Evolutionary conservation across 768 basidiomycete species (phyloP), one percentile per base, ranked within the genome.

Genomic region (Neoboletus brunneissimus): DNA sequence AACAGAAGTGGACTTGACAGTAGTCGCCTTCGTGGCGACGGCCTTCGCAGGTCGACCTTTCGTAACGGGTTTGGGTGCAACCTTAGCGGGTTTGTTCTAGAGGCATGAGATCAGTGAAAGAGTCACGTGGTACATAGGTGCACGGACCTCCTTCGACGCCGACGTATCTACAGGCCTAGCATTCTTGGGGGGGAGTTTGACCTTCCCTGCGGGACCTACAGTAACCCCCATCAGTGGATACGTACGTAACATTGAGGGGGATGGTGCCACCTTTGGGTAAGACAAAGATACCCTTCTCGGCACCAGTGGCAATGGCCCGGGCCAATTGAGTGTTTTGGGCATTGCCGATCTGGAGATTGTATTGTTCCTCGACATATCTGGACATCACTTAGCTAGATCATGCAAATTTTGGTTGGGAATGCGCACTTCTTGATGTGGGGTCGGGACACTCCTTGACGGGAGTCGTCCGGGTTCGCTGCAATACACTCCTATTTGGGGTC

Each of bases 391-490:
- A 68, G 59, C 61, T 55, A 48, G 54, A 58, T 56, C 54, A 48
- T 29, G 35, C 50, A 48, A 22, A 25, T 47, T 58, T 54, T 53
- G 59, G 34, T 27, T 42, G 40, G 43, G 53, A 47, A 64, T 56
- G 78, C 81, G 64, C 60, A 95, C 89, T 91, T 96, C 85, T 97
- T 97, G 77, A 97, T 94, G 66, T 87, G 83, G 53, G 87, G 90
- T 47, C 95, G 87, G 63, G 92, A 95, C 59, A 95, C 94, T 64
- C 93, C 94, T 55, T 71, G 71, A 55, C 92, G 88, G 55, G 88
- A 82, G 60, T 92, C 91, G 32, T 92, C 91, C 8, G 81, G 81
- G 72, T 85, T 75, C 53, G 76, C 79, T 58, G 79, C 73, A 72
- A 96, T 91, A 65, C 90, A 92, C 77, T 94, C 93, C 92, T 94